Conservation (phyloP, 257 asterid genomes). For the Solanum medicagineum region DNA sequence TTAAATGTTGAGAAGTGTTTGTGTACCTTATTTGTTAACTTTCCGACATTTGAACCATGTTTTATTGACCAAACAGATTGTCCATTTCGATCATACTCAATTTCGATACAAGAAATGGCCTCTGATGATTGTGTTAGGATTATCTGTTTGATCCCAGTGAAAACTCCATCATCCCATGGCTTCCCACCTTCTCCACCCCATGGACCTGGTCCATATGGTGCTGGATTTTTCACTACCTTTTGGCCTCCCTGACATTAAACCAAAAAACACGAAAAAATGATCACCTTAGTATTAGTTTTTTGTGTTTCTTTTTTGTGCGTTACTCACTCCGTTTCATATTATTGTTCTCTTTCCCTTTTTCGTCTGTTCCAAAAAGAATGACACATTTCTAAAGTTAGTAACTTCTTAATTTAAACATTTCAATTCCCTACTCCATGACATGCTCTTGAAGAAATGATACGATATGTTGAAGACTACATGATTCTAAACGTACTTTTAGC, state of each 20-base stretch:
- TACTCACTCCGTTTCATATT: background rate
- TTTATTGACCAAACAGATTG: conserved; percentile 84
- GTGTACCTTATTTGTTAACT: conserved; percentile 35
- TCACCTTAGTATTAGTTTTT: background rate
- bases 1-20: background rate
- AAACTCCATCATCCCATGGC: conserved; percentile 89
- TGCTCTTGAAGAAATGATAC: background rate
- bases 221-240: conserved; percentile 39
- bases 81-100: conserved; percentile 79
- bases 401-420: background rate
- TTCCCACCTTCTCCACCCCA: conserved; percentile 91
- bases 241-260: conserved; percentile 20
- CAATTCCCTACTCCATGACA: background rate
- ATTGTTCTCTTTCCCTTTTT: background rate
- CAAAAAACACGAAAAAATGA: background rate
- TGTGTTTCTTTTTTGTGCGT: background rate
- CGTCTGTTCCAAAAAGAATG: background rate
- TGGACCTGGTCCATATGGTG: conserved; percentile 81
- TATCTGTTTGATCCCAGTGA: conserved; percentile 60
- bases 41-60: conserved; percentile 55
- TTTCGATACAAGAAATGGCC: conserved; percentile 45
- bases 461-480: background rate
- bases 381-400: background rate
- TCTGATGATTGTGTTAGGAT: conserved; percentile 32
- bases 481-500: background rate